Evolutionary conservation across 2,329 filamentous ascomycete species (phyloP), one percentile per base, ranked within the genome.

Genomic region (Ascochyta fabae): DNA sequence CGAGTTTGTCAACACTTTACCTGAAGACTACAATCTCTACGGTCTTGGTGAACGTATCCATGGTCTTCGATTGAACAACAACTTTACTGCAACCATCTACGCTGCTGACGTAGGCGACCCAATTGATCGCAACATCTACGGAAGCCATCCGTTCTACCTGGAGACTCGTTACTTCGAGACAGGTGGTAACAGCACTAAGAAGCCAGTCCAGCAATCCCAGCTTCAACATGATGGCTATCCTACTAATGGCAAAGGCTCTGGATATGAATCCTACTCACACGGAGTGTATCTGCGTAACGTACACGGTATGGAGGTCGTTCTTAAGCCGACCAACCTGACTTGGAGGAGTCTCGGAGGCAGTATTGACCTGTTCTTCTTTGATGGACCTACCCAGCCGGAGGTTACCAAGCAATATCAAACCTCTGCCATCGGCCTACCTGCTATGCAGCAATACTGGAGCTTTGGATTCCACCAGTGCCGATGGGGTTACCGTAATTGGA

Each of bases 381-480:
- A 88, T 12, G 91, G 91, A 0, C 89, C 90, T 0, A 86, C 82
- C 0, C 87, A 88, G 53, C 80, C 83, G 6, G 84, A 88, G 12
- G 86, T 92, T 23, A 90, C 86, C 15, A 86, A 85, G 70, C 83
- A 88, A 35, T 95, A 94, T 69, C 87, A 90, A 59, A 74, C 78
- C 53, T 86, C 83, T 48, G 84, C 87, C 1, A 79, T 88, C 47
- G 90, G 91, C 0, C 77, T 90, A 5, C 90, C 91, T 1, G 87
- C 87, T 0, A 87, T 94, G 85, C 88, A 93, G 69, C 87, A 61
- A 15, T 95, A 95, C 77, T 94, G 86, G 81, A 86, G 88, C 0
- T 86, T 96, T 57, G 92, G 92, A 0, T 94, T 84, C 70, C 91
- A 96, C 62, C 91, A 96, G 71, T 94, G 90, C 65, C 83, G 90